Evolutionary conservation across 2,329 filamentous ascomycete genomes (phyloP).

Genomic region (Byssoonygena ceratinophila): DNA sequence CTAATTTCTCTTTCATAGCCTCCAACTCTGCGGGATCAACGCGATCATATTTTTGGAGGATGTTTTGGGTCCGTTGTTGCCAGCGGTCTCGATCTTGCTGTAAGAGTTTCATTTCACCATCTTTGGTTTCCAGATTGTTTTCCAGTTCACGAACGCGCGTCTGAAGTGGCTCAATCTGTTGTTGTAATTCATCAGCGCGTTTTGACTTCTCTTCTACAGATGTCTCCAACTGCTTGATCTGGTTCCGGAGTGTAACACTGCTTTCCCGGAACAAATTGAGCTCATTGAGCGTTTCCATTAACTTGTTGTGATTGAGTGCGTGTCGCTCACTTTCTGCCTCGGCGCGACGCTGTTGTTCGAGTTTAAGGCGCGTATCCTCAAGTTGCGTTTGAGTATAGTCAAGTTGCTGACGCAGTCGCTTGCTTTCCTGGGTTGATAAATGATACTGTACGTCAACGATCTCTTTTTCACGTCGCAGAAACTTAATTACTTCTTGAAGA

Average conservation of each 20-base stretch:
- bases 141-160: conserved; percentile 70
- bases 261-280: conserved; percentile 94
- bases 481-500: conserved; percentile 81
- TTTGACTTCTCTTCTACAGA: conserved; percentile 64
- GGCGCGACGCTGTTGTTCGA: conserved; percentile 75
- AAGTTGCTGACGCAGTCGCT: conserved; percentile 79
- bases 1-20: conserved; percentile 68
- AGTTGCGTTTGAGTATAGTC: conserved; percentile 79
- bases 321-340: conserved; percentile 63
- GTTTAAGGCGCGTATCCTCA: conserved; percentile 76
- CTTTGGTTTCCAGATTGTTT: conserved; percentile 66
- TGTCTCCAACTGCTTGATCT: conserved; percentile 67
- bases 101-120: conserved; percentile 78
- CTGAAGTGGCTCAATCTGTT: conserved; percentile 71
- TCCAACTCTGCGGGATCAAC: conserved; percentile 91
- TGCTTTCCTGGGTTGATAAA: conserved; percentile 74
- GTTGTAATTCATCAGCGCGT: conserved; percentile 63
- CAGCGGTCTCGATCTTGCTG: conserved; percentile 87
- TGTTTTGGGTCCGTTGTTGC: conserved; percentile 92
- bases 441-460: conserved; percentile 96
- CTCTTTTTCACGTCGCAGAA: conserved; percentile 88
- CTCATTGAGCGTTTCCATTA: conserved; percentile 91
- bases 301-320: conserved; percentile 70
- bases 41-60: conserved; percentile 89
- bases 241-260: conserved; percentile 78